Percentiles rank a stretch among this genome's conserved stretches.
Evolutionary conservation across 169 alveolate genomes (phyloP).

Genomic region (Plasmodium blacklocki): DNA sequence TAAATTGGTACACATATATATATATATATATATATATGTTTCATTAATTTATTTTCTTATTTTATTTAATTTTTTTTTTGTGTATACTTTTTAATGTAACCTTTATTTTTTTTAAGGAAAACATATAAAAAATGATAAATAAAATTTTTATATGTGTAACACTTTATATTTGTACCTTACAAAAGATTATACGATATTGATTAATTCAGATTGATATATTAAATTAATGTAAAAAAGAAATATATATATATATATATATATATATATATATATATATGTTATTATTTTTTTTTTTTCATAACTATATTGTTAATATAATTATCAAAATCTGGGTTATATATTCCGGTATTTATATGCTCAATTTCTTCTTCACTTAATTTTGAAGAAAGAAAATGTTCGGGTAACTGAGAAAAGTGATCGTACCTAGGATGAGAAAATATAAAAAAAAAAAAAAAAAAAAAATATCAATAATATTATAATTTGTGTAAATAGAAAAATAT

Average conservation of each 20-base stretch:
- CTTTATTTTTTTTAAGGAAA: neutral
- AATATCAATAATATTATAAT: no score
- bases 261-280: neutral
- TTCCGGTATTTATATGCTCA: constrained; percentile 47
- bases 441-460: neutral
- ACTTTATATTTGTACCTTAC: no score
- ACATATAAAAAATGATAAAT: no score
- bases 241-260: neutral
- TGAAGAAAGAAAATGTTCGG: neutral
- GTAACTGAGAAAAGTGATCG: constrained; percentile 12
- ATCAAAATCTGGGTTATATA: neutral
- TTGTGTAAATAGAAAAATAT: no score
- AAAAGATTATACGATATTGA: no score
- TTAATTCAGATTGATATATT: neutral
- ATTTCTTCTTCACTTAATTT: constrained; percentile 52
- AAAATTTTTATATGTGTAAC: no score
- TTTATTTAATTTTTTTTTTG: neutral
- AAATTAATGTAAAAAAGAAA: neutral
- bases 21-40: neutral
- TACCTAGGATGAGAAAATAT: constrained; percentile 2
- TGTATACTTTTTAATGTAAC: neutral
- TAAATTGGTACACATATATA: neutral
- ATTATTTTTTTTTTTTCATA: constrained; percentile 1
- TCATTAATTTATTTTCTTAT: constrained; percentile 1
- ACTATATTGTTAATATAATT: constrained; percentile 17